These are phyloP conservation scores for Diplotaxis tenuifolia DNA, from an alignment of 345 rosid species.

Conservation along the genomic window DNA sequence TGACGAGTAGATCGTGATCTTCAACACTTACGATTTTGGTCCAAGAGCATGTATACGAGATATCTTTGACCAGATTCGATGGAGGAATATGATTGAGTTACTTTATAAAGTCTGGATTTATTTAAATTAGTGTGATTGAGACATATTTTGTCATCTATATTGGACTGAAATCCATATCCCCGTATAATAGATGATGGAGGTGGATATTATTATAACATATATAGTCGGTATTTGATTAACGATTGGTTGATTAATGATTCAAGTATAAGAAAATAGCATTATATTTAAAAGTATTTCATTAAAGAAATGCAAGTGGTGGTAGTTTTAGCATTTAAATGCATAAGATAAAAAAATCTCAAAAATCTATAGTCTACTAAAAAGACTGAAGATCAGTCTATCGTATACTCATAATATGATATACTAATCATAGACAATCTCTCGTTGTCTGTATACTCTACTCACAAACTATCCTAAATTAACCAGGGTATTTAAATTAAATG, in stretches of 20 bases:
- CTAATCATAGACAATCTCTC: background rate
- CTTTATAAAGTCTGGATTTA: background rate
- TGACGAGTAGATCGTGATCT: too few species aligned
- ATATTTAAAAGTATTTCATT: background rate
- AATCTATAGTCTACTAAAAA: background rate
- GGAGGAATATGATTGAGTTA: background rate
- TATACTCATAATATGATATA: background rate
- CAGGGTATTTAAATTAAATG: too few species aligned
- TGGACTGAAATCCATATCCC: background rate
- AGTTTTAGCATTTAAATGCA: conserved; percentile 5
- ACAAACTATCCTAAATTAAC: background rate
- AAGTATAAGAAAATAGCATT: conserved; percentile 5
- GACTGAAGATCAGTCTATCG: background rate
- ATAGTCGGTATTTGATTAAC: background rate
- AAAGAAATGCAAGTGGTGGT: conserved; percentile 16
- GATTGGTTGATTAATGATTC: conserved; percentile 12
- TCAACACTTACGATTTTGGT: too few species aligned
- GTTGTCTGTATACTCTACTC: background rate
- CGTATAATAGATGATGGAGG: background rate
- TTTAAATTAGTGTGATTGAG: background rate
- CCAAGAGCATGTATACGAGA: too few species aligned
- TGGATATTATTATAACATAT: background rate
- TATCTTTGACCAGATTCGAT: conserved; percentile 1
- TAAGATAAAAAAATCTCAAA: conserved; percentile 8
- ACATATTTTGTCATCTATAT: background rate